Base-by-base conservation (phyloP, 2,329 filamentous ascomycete genomes). In the Paraphoma chrysanthemicola region DNA sequence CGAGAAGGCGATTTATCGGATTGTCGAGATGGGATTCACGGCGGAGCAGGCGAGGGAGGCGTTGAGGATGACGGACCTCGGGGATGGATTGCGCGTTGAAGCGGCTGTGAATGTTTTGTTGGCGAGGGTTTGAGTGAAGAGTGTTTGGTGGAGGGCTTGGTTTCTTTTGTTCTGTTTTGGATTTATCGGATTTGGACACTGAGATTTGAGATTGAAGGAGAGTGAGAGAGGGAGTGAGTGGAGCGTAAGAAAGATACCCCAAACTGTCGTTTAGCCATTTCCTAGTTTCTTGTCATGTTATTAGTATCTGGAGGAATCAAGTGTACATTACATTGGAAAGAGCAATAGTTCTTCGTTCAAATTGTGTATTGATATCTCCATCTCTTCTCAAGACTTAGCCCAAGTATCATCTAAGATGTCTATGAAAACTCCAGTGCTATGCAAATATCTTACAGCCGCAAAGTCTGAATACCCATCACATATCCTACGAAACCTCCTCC, bases 1-100 rank as follows among this genome's bases (percentile, higher is more conserved):
- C 12, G 85, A 87, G 46, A 78, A 80, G 44, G 86, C 86, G 0
- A 81, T 88, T 16, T 75, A 79, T 45, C 77, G 81, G 42, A 83
- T 89, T 53, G 83, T 87, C 5, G 82, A 86, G 36, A 84, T 88
- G 70, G 86, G 86, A 0, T 89, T 88, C 61, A 79, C 79, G 7
- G 75, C 81, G 14, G 79, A 80, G 16, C 80, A 86, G 59, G 86
- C 85, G 7, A 81, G 82, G 55, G 81, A 82, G 64, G 86, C 86
- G 16, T 73, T 89, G 16, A 80, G 82, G 41, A 80, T 83, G 63
- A 88, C 86, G 5, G 86, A 88, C 68, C 81, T 80, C 12, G 86
- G 86, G 0, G 83, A 86, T 60, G 85, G 85, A 0, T 75, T 88
- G 59, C 78, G 87, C 54, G 78, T 85, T 9, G 81, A 86, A 63